Evolutionary conservation across 2,329 filamentous ascomycete genomes (phyloP), one percentile per base, ranked within the genome.

Genomic region (Clonostachys rosea): DNA sequence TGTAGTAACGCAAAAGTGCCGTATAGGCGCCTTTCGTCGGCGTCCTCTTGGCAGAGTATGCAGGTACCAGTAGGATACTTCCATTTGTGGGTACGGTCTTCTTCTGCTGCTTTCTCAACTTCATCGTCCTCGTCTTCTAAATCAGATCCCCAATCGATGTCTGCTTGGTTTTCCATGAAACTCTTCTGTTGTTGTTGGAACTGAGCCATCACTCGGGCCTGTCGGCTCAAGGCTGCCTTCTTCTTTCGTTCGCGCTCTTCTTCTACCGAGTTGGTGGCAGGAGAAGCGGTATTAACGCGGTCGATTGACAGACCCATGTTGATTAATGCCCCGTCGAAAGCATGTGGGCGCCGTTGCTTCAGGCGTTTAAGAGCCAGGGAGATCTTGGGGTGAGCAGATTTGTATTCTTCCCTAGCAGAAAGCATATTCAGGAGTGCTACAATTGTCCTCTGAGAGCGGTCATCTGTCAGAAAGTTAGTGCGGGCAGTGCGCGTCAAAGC

Each of bases 121-220:
- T 87, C 84, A 30, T 89, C 79, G 42, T 94, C 86, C 24, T 84
- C 77, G 37, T 87, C 82, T n/a, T 88, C 89, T 44, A 90, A 80
- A 50, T 94, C 87, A 36, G 69, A 71, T 13, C 89, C 91, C 87
- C 90, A 96, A 64, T 96, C 88, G 50, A 96, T 80, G 40, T 84
- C 78, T n/a, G 82, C 86, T 64, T 96, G 91, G 53, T 86, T 94
- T 48, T 89, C 87, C 69, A 99, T 73, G 68, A 99, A 99, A 58
- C 83, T 94, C 67, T 95, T 92, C 63, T 97, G 95, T 61, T 99
- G 92, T 61, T 96, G 87, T 63, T 97, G 94, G 68, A 99, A 96
- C 61, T 96, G 91, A 2, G 91, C 94, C 91, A 99, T 96, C 34
- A 99, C 90, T 59, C 84, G 87, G 3, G 91, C 91, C 66, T 97